Evolutionary conservation across 768 basidiomycete species (phyloP).

Genomic region (Podaxis carcinomalis): DNA sequence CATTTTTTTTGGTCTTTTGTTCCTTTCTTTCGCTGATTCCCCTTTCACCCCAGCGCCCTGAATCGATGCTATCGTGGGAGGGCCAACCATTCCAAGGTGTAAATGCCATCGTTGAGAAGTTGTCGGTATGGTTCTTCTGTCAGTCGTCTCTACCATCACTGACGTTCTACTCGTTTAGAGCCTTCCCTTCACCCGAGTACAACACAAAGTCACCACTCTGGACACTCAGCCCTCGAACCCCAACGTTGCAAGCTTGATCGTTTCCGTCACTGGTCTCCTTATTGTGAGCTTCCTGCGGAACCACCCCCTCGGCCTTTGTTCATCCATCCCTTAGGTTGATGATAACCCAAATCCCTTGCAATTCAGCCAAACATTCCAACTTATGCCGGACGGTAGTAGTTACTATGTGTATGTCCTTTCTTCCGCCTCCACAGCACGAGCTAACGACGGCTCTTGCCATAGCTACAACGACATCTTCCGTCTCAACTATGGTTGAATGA

Average conservation of each 20-base stretch:
- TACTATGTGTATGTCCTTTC: conserved; percentile 76
- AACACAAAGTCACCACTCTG: conserved; percentile 75
- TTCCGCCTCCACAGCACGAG: background rate
- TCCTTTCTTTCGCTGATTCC: conserved; percentile 14
- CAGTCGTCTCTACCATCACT: too few relatives aligned
- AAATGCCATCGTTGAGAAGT: conserved; percentile 60
- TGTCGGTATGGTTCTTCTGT: conserved; percentile 43
- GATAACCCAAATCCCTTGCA: conserved; percentile 73
- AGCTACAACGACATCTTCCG: conserved; percentile 92
- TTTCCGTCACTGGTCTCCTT: conserved; percentile 87
- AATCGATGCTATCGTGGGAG: conserved; percentile 88
- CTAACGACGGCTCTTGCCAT: background rate
- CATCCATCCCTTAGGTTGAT: conserved; percentile 59
- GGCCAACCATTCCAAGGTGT: conserved; percentile 52
- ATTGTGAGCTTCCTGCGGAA: conserved; percentile 41
- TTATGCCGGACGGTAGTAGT: conserved; percentile 66
- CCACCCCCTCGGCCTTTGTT: conserved; percentile 1
- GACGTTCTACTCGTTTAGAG: conserved; percentile 32
- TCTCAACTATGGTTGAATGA: conserved; percentile 60
- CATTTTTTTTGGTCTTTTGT: conserved; percentile 26
- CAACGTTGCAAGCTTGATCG: conserved; percentile 34
- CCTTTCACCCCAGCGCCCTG: conserved; percentile 49
- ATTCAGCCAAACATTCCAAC: conserved; percentile 93
- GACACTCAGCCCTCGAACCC: conserved; percentile 80
- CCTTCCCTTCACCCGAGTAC: conserved; percentile 79